Base-by-base conservation (phyloP, 2,329 filamentous ascomycete genomes). In the Trichoderma aggressivum region DNA sequence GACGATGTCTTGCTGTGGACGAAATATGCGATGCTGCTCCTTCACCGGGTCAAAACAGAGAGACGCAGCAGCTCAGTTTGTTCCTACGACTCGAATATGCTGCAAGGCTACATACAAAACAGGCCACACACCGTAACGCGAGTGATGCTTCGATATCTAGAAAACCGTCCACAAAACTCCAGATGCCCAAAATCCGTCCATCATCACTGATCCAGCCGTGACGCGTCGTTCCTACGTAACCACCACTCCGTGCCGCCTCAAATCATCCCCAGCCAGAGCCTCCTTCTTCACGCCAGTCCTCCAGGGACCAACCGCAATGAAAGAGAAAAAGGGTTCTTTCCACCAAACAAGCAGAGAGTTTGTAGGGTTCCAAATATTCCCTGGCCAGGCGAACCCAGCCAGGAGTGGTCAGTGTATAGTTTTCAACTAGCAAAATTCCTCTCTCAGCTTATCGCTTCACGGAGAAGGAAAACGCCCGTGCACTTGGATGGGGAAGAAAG, bases 371-470 rank as follows among this genome's bases (percentile, higher is more conserved):
- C 90, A 92, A 92, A 92, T 90, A 92, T 92, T 92, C 82, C 89
- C 90, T 85, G 77, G 85, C 84, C 88, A 85, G 89, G 65, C 86
- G 83, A 87, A 86, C 87, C 86, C 89, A 87, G 86, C 84, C 82
- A 86, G 84, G 84, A 92, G 90, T 85, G 83, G 90, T 92, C 89
- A 89, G 84, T 86, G 78, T 87, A 88, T 92, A 92, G 90, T 92
- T 92, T 92, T 92, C 90, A 92, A 92, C 90, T 91, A 92, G 90
- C 90, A 92, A 92, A 92, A 91, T 90, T 92, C 90, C 88, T 92
- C 90, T 92, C 90, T 91, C 89, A 82, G 81, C 81, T 82, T 87
- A 89, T 89, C 87, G 88, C 89, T 88, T 92, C 81, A 82, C 80
- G 80, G 81, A 82, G 81, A 82, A 82, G 81, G 81, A 82, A 82